Evolutionary conservation across 2,329 filamentous ascomycete genomes (phyloP), one percentile per base, ranked within the genome.

Genomic region (Arthroderma sp.): DNA sequence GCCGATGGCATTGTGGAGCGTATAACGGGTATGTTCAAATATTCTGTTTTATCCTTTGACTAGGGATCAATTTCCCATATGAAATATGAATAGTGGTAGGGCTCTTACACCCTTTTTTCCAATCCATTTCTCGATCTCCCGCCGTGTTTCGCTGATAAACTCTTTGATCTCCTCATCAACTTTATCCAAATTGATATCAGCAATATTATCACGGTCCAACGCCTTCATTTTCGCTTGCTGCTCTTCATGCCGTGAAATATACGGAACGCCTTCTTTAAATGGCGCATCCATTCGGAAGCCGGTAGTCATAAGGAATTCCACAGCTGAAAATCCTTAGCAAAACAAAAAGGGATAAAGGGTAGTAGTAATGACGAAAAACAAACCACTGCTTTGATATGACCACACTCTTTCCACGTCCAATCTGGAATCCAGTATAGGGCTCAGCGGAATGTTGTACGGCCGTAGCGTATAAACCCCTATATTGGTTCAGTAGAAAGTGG

Each of bases 391-490:
- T 51, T 76, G 74, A 48, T 74, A 74, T 8, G 68, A 67, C 55
- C 80, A 76, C 42, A 71, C 70, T n/a, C 80, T 70, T 49, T 80
- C 74, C 36, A 82, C 56, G 10, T 74, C 73, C 28, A 81, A 57
- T 10, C 67, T 68, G 44, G 66, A 61, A 42, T 74, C 68, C 11
- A 66, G 56, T 7, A 79, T 55, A 1, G 80, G 79, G 49, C 66
- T 77, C 42, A 83, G 57, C 51, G 73, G 69, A 60, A 83, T 70
- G 59, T 83, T 83, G 64, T 79, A 83, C 2, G 80, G 77, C 27
- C 72, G 72, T 31, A 79, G 62, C 4, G 71, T 64, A 54, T 83
- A 83, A 36, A 61, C 55, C 46, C 62, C 72, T 68, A 44, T 40
- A 37, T 15, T 15, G 11, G 32, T 34, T 34, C 11, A 34, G 32